Evolutionary conservation across 2,329 filamentous ascomycete genomes (phyloP).

Genomic region (Alternaria triticimaculans): DNA sequence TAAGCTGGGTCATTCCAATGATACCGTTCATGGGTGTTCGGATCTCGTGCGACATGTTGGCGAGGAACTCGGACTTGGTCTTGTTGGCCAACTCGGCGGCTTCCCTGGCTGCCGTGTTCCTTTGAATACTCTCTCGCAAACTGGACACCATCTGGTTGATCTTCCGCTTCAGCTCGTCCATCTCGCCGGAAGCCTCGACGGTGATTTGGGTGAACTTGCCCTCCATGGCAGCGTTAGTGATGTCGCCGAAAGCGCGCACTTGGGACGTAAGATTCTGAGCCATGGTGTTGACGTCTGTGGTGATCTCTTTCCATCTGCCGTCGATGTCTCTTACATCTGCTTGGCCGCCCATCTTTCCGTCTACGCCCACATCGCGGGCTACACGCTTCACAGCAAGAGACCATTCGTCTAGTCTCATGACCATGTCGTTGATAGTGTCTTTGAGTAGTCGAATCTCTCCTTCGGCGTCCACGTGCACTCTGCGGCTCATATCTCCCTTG

Average conservation of each 20-base stretch:
- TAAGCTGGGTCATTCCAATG: constrained; percentile 97
- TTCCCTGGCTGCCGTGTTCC: constrained; percentile 94
- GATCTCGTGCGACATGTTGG: constrained; percentile 99
- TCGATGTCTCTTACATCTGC: constrained; percentile 92
- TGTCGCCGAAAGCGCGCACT: constrained; percentile 96
- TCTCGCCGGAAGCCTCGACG: constrained; percentile 95
- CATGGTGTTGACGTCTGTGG: constrained; percentile 95
- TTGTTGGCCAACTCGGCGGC: constrained; percentile 96
- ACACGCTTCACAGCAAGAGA: constrained; percentile 95
- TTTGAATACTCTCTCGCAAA: constrained; percentile 91
- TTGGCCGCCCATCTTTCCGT: constrained; percentile 98
- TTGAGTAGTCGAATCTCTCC: constrained; percentile 94
- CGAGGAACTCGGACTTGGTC: constrained; percentile 97
- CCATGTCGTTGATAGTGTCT: constrained; percentile 99
- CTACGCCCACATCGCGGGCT: constrained; percentile 94
- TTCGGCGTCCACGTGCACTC: constrained; percentile 93
- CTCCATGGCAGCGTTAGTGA: constrained; percentile 96
- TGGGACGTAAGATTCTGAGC: constrained; percentile 84
- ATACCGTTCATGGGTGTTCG: constrained; percentile 97
- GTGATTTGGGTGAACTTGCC: constrained; percentile 98
- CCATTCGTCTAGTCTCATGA: constrained; percentile 92
- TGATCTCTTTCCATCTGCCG: constrained; percentile 98
- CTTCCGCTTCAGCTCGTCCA: constrained; percentile 98
- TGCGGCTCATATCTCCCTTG: constrained; percentile 93
- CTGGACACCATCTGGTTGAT: constrained; percentile 99